Evolutionary conservation across 805 yeast species (phyloP).

Genomic region (Wickerhamomyces pijperi): DNA sequence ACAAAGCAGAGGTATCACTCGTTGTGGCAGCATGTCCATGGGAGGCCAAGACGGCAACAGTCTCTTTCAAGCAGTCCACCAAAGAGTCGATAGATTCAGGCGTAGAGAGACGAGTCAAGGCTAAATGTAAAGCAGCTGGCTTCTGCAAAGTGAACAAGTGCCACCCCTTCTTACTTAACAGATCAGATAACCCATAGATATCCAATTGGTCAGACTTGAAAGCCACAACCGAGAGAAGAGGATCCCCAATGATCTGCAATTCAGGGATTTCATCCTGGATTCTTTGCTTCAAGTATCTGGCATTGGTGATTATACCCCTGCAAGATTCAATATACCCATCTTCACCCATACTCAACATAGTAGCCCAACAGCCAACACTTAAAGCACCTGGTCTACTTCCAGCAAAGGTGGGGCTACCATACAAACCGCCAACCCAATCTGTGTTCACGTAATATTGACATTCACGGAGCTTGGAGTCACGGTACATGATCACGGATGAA

Average conservation of each 20-base stretch:
- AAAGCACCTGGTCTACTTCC: conserved; percentile 97
- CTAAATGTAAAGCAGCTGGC: conserved; percentile 88
- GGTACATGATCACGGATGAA: conserved; percentile 84
- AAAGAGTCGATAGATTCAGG: conserved; percentile 46
- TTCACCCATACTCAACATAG: conserved; percentile 70
- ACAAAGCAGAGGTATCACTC: conserved; percentile 76
- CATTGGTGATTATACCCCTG: conserved; percentile 51
- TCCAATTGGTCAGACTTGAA: conserved; percentile 54
- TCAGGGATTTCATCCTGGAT: conserved; percentile 39
- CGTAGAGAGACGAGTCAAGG: conserved; percentile 66
- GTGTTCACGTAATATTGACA: conserved; percentile 76
- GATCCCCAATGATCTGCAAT: conserved; percentile 73
- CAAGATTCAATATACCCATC: conserved; percentile 71
- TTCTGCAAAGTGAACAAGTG: conserved; percentile 78
- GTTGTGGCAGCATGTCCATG: conserved; percentile 15
- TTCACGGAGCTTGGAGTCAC: conserved; percentile 52
- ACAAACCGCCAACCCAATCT: conserved; percentile 91
- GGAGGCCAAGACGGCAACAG: conserved; percentile 12
- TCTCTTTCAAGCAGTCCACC: conserved; percentile 29
- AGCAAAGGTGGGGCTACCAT: conserved; percentile 93
- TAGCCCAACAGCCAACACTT: conserved; percentile 98
- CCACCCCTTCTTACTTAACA: conserved; percentile 65
- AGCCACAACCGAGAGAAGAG: conserved; percentile 70
- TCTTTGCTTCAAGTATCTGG: conserved; percentile 42
- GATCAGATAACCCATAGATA: conserved; percentile 73